Base-by-base conservation (phyloP, 2,329 filamentous ascomycete genomes). In the Emericellopsis atlantica region DNA sequence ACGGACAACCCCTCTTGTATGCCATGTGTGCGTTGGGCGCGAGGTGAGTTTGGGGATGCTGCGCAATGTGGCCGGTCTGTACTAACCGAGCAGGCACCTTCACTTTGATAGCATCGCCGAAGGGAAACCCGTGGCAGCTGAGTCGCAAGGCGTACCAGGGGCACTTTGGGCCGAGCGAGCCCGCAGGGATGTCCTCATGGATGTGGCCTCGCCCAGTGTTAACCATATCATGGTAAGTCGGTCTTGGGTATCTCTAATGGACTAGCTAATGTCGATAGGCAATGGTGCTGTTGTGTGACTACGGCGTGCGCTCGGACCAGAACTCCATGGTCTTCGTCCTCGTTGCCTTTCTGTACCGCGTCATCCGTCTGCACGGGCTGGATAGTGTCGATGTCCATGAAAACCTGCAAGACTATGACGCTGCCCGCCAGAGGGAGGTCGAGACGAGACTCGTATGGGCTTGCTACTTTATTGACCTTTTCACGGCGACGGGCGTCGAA, bases 371-470 rank as follows among this genome's bases (percentile, higher is more conserved):
- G 8, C 36, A 51, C 4, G 38, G 46, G 32, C 35, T 53, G 11
- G 45, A 52, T 36, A 37, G 41, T 11, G 45, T 48, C 10, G 37
- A 40, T 21, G 42, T 42, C 9, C 41, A 45, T 6, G 36, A 32
- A 4, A 40, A 35, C 18, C 36, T 40, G 6, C 18, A 31, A 5
- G 43, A 42, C 32, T 16, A 37, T 39, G 6, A 33, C 37, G 5
- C 45, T 12, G 41, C 47, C 16, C 44, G 43, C 21, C 41, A 46
- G 18, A 36, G 47, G 22, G 49, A 51, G 16, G 43, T 42, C 9
- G 45, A 51, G 18, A 46, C 46, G 12, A 43, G 50, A 5, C 43
- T 52, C n/a, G 46, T 51, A 3, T 52, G 50, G 50, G 47, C 49
- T 6, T 50, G 46, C 38, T 52, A 48, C n/a, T 43, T 48, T 26